Base-by-base conservation (phyloP, 73 alveolate genomes). In the Durusdinium trenchii region DNA sequence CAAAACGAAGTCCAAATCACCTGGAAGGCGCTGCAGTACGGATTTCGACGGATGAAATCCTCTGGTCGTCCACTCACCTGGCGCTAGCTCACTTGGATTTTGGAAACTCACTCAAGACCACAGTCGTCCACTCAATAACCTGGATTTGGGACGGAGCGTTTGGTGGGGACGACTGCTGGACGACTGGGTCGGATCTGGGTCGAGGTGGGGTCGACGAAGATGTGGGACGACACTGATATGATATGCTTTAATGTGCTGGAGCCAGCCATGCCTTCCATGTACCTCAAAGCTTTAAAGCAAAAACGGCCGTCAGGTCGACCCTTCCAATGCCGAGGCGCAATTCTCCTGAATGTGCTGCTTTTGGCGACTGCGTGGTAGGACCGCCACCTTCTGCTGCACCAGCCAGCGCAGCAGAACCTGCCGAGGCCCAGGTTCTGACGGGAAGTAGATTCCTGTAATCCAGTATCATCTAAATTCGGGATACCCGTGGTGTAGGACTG, bases 321-420 rank as follows among this genome's bases (percentile, higher is more conserved):
- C 32, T 7, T 48, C 40, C 32, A 20, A 40, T 40, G 96, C 67
- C 95, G n/a, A 28, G 83, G 32, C 83, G 71, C 95, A 14, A 64
- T 86, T 86, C 64, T 89, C 71, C 51, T 40, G 96, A 46, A 89
- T 89, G 51, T 89, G 96, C 96, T 89, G 52, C 71, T 28, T 43
- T 43, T 69, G 43, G 18, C 96, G 96, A 47, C 96, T 89, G 14
- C 96, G 85, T 2, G 96, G 96, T 43, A 89, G 42, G 30, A 89
- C 96, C 6, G 86, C 96, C 69, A 64, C 96, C 6, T 38, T n/a
- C 71, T 89, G 96, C 75, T 69, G 97, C 57, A 91, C 32, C 43
- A 91, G 89, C 97, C 97, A 91, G 36, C 97, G 89, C 36, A 91
- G 97, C 28, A 91, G 76, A 3, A 91, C 97, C 97, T 91, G 78